Evolutionary conservation across 257 asterid species (phyloP).

Genomic region (Solanum medicagineum): DNA sequence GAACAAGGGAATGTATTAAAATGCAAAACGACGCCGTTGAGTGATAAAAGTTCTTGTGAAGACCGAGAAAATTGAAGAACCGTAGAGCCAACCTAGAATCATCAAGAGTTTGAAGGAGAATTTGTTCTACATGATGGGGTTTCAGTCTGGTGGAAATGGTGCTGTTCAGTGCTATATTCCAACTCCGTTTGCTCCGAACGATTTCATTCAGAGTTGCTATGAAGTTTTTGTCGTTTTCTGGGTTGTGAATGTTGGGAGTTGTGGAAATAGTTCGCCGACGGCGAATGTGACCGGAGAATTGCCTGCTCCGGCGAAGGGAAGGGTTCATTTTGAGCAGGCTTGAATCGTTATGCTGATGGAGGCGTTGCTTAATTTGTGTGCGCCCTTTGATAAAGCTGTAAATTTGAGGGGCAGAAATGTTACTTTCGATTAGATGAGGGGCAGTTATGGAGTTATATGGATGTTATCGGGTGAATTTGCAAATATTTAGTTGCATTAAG

Average conservation of each 20-base stretch:
- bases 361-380: not conserved
- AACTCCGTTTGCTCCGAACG: conserved; percentile 52
- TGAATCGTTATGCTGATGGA: not conserved
- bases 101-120: conserved; percentile 46
- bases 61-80: conserved; percentile 86
- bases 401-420: not conserved
- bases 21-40: conserved; percentile 71
- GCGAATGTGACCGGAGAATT: not conserved
- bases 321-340: conserved; percentile 5
- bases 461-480: not conserved
- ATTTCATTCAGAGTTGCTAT: conserved; percentile 41
- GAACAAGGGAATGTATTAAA: conserved; percentile 68
- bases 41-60: conserved; percentile 61
- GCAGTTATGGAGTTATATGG: not conserved
- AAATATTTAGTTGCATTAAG: not conserved
- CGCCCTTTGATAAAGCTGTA: not conserved
- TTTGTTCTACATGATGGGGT: conserved; percentile 44
- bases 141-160: conserved; percentile 35
- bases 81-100: conserved; percentile 80
- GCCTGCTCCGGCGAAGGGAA: not conserved
- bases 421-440: not conserved
- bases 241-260: not conserved
- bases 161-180: conserved; percentile 42
- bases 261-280: not conserved
- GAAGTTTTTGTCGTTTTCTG: conserved; percentile 50